Conservation (phyloP, 192 early-diverging fungal species). For the Rhizophagus prolifer region DNA sequence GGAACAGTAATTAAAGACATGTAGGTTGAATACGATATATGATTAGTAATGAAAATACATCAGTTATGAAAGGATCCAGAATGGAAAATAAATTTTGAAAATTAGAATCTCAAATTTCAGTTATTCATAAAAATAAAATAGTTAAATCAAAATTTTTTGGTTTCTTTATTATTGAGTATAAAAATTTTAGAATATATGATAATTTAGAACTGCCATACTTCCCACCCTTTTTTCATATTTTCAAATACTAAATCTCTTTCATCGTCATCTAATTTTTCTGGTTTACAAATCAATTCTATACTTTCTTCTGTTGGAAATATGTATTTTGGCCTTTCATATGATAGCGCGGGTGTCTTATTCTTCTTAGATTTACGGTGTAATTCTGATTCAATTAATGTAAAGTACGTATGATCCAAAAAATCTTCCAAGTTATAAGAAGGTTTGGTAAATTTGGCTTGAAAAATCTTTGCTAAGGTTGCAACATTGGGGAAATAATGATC, state of each 20-base stretch:
- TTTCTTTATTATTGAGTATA: no score
- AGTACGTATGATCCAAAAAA: slow-evolving; percentile 91
- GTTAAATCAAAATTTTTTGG: no score
- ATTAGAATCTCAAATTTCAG: no score
- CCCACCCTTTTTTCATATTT: slow-evolving; percentile 1
- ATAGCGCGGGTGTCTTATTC: slow-evolving; percentile 56
- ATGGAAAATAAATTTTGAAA: no score
- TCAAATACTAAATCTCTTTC: background rate
- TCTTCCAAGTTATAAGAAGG: slow-evolving; percentile 89
- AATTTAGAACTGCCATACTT: background rate
- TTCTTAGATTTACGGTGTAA: slow-evolving; percentile 46
- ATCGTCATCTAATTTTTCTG: background rate
- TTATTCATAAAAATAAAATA: no score
- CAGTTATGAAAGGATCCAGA: no score
- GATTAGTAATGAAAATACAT: no score
- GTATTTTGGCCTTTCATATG: slow-evolving; percentile 50
- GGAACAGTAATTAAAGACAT: no score
- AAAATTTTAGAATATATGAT: no score
- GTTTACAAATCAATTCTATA: background rate
- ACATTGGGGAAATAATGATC: slow-evolving; percentile 89
- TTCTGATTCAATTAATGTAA: slow-evolving; percentile 61
- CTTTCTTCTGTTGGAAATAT: slow-evolving; percentile 37
- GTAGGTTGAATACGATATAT: no score
- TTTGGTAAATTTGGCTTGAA: slow-evolving; percentile 86
- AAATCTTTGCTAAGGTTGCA: slow-evolving; percentile 79